These are phyloP conservation scores for Boletellus emodensis DNA, from an alignment of 768 basidiomycete species.

Conservation along the genomic window DNA sequence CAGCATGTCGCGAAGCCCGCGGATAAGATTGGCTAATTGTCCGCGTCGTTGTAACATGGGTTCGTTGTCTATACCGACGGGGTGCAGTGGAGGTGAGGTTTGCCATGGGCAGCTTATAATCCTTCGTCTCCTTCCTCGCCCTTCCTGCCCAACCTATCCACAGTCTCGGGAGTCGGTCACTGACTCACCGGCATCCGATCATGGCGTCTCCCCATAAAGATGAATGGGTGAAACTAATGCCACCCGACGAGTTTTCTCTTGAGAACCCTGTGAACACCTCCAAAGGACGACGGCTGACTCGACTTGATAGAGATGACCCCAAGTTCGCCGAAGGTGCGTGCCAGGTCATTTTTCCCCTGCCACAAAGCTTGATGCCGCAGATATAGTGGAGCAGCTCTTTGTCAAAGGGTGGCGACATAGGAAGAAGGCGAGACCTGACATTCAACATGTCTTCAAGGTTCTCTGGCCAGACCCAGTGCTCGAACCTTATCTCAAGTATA, in stretches of 20 bases:
- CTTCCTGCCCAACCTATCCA: background rate
- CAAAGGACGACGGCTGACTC: constrained; percentile 39
- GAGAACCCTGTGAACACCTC: constrained; percentile 39
- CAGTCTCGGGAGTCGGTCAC: background rate
- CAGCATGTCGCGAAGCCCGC: constrained; percentile 7
- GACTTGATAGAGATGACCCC: constrained; percentile 34
- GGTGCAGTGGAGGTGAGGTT: constrained; percentile 25
- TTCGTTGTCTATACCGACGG: constrained; percentile 11
- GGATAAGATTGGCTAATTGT: constrained; percentile 15
- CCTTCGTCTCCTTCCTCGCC: background rate
- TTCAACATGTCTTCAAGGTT: constrained; percentile 51
- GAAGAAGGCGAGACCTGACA: constrained; percentile 45
- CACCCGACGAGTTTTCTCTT: constrained; percentile 34
- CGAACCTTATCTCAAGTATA: constrained; percentile 43
- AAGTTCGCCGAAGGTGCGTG: constrained; percentile 41
- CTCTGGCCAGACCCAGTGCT: constrained; percentile 43
- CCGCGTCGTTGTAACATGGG: constrained; percentile 16
- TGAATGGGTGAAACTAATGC: constrained; percentile 26
- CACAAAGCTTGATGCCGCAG: background rate
- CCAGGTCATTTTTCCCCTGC: background rate
- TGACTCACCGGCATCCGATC: constrained; percentile 1
- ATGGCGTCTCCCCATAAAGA: constrained; percentile 21
- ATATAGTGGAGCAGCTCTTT: constrained; percentile 48
- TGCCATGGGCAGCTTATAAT: constrained; percentile 20
- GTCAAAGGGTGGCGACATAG: constrained; percentile 54